A percentile compares a stretch with the other conserved stretches of the same genome.
Conservation (phyloP, 2,329 filamentous ascomycete species). For the Fusarium austroafricanum region DNA sequence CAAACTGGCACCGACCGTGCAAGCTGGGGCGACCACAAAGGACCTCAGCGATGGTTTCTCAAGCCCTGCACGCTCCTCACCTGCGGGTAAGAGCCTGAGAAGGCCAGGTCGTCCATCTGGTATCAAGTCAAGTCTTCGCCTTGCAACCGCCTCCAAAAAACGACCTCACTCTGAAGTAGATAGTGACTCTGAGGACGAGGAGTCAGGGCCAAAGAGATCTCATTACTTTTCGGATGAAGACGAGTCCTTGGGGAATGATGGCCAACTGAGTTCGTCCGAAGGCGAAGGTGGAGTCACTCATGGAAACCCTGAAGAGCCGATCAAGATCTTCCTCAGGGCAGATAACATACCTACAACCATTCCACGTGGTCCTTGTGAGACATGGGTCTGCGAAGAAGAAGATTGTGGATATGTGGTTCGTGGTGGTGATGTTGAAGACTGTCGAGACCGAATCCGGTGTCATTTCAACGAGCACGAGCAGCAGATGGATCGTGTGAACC, state of each 20-base stretch:
- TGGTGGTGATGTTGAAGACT: conserved; percentile 66
- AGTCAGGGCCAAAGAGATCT: conserved; percentile 51
- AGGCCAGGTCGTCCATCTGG: conserved; percentile 54
- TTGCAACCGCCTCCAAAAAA: conserved; percentile 57
- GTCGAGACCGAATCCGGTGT: conserved; percentile 66
- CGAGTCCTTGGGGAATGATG: conserved; percentile 50
- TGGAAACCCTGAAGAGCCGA: conserved; percentile 42
- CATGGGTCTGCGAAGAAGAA: conserved; percentile 74
- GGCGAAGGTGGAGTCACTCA: conserved; percentile 40
- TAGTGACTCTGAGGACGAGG: conserved; percentile 53
- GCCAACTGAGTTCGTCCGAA: conserved; percentile 32
- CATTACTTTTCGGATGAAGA: conserved; percentile 50
- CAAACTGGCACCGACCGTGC: conserved; percentile 2
- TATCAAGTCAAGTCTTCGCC: conserved; percentile 60
- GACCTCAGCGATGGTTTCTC: conserved; percentile 32
- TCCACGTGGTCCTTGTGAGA: conserved; percentile 68
- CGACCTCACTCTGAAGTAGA: conserved; percentile 55
- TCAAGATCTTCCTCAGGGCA: conserved; percentile 60
- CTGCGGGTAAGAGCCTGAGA: conserved; percentile 51
- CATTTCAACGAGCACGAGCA: conserved; percentile 72
- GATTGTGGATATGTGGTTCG: conserved; percentile 74
- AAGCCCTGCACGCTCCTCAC: conserved; percentile 35
- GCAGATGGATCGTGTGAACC: conserved; percentile 61
- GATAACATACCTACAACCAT: conserved; percentile 62
- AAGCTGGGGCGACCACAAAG: conserved; percentile 1